Conservation (phyloP, 371 early-diverging fungal species). For the Apophysomyces ossiformis region DNA sequence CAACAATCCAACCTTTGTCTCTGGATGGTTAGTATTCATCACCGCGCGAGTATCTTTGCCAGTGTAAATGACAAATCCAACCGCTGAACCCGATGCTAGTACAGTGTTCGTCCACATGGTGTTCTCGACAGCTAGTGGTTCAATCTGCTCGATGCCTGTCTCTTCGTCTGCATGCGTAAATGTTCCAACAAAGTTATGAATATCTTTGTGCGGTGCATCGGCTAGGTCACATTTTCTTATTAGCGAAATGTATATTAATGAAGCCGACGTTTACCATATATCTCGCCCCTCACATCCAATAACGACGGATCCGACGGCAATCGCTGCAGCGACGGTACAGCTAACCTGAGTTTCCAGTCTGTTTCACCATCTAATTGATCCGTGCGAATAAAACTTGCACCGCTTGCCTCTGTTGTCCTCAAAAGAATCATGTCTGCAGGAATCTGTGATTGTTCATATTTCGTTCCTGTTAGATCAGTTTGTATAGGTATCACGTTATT, state of each 20-base stretch:
- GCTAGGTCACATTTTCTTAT: slow-evolving; percentile 38
- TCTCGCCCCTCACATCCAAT: slow-evolving; percentile 64
- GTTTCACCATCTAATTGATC: slow-evolving; percentile 99
- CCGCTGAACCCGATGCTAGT: slow-evolving; percentile 90
- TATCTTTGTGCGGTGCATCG: slow-evolving; percentile 97
- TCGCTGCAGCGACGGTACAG: slow-evolving; percentile 82
- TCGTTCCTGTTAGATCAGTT: not conserved
- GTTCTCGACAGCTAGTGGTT: slow-evolving; percentile 90
- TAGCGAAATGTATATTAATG: slow-evolving; percentile 9
- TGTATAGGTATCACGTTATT: not conserved
- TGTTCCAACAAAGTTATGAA: slow-evolving; percentile 94
- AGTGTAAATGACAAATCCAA: slow-evolving; percentile 97
- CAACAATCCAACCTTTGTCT: slow-evolving; percentile 95
- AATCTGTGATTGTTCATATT: slow-evolving; percentile 46
- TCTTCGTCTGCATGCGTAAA: slow-evolving; percentile 60
- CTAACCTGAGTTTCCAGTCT: slow-evolving; percentile 97
- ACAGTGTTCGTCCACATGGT: slow-evolving; percentile 99
- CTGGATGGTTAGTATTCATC: slow-evolving; percentile 97
- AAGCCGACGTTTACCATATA: slow-evolving; percentile 63
- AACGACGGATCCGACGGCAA: slow-evolving; percentile 65
- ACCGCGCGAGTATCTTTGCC: slow-evolving; percentile 97
- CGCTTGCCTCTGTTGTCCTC: slow-evolving; percentile 83
- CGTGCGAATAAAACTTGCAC: slow-evolving; percentile 97
- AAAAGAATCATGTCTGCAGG: slow-evolving; percentile 94
- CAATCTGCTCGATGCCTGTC: slow-evolving; percentile 57